Percentiles rank a stretch among this genome's conserved stretches.
These are phyloP conservation scores for Pluteus cervinus DNA, from an alignment of 768 basidiomycete genomes.

Conservation along the genomic window DNA sequence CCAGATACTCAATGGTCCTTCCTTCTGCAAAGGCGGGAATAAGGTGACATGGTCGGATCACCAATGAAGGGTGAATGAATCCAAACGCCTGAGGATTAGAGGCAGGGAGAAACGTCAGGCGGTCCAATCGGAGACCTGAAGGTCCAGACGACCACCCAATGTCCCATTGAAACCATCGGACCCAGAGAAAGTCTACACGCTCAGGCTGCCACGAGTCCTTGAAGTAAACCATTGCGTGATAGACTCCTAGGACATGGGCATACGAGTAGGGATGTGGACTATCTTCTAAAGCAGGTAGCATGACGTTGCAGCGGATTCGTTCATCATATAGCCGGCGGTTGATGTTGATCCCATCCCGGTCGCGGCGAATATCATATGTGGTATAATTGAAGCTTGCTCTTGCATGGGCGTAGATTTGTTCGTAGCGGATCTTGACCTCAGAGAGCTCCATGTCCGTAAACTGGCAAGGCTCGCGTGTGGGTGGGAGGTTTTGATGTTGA, in stretches of 20 bases:
- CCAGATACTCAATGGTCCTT: conserved; percentile 4
- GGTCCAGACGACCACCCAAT: conserved; percentile 12
- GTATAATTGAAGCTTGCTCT: conserved; percentile 31
- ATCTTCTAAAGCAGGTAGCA: conserved; percentile 14
- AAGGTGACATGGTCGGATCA: conserved; percentile 32
- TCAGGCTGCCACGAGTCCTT: conserved; percentile 7
- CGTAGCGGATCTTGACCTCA: too few species aligned
- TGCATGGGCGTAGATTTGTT: conserved; percentile 21
- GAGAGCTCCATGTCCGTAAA: too few species aligned
- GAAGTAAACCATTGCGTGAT: conserved; percentile 19
- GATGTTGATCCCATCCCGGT: conserved; percentile 33
- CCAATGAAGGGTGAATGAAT: conserved; percentile 34
- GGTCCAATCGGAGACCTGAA: conserved; percentile 15
- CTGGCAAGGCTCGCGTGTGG: too few species aligned
- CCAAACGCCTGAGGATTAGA: conserved; percentile 27
- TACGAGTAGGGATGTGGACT: conserved; percentile 22
- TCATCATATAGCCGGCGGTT: too few species aligned
- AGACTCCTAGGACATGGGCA: conserved; percentile 18
- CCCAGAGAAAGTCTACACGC: conserved; percentile 23
- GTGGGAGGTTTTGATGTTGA: too few species aligned
- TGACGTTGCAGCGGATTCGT: conserved; percentile 24
- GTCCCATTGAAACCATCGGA: conserved; percentile 18
- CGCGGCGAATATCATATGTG: conserved; percentile 32
- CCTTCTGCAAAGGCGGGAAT: conserved; percentile 28
- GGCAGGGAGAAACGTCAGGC: conserved; percentile 24